These are phyloP conservation scores for Cryptococcus jaspeensis DNA, from an alignment of 1,284 basidiomycete species.

Conservation along the genomic window DNA sequence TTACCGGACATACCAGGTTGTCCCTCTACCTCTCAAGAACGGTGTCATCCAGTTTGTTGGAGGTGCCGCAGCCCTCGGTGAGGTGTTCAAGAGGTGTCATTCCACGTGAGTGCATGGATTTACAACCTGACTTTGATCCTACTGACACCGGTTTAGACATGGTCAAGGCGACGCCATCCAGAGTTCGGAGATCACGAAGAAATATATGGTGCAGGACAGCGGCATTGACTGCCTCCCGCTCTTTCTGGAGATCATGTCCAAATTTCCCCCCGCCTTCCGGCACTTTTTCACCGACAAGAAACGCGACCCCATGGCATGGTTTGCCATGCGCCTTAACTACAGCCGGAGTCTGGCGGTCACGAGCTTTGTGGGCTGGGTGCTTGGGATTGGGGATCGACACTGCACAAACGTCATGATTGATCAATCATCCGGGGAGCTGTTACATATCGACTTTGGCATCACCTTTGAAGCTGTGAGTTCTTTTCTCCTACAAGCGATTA, in stretches of 20 bases:
- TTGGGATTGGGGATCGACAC: slow-evolving; percentile 93
- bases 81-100: slow-evolving; percentile 67
- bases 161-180: too few species aligned
- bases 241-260: slow-evolving; percentile 50
- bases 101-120: slow-evolving; percentile 52
- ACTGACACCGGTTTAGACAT: too few species aligned
- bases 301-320: slow-evolving; percentile 86
- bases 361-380: slow-evolving; percentile 88
- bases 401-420: slow-evolving; percentile 91
- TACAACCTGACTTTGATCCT: not conserved
- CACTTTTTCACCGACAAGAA: slow-evolving; percentile 90
- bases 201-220: too few species aligned
- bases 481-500: not conserved
- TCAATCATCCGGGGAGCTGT: slow-evolving; percentile 74
- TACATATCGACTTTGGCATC: slow-evolving; percentile 95
- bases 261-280: slow-evolving; percentile 83
- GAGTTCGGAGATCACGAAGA: too few species aligned
- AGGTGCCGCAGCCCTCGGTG: slow-evolving; percentile 68
- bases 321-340: slow-evolving; percentile 86
- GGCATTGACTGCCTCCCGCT: not conserved
- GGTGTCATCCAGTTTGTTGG: slow-evolving; percentile 91
- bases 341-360: slow-evolving; percentile 87
- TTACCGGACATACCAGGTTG: slow-evolving; percentile 83
- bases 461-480: slow-evolving; percentile 84
- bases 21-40: slow-evolving; percentile 76